Conservation (phyloP, 371 early-diverging fungal species). For the Smittium culicis region DNA sequence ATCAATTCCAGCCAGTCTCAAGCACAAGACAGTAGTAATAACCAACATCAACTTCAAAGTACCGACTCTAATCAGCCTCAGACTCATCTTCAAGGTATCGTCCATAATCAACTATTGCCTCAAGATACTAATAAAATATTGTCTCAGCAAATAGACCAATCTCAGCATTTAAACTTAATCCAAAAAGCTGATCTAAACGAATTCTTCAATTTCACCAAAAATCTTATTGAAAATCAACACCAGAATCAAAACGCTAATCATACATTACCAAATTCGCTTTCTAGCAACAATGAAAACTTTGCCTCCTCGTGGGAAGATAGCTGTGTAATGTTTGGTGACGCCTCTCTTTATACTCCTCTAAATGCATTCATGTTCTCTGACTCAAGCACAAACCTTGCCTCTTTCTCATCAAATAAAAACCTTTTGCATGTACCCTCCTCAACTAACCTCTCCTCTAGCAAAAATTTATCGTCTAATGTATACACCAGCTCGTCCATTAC, state of each 20-base stretch:
- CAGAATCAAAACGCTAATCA: not conserved
- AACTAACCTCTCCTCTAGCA: not conserved
- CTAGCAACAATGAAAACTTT: not conserved
- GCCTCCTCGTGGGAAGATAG: not conserved
- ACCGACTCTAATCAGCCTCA: no score
- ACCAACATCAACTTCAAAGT: no score
- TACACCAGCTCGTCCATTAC: not conserved
- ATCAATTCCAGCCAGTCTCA: no score
- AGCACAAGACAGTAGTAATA: no score
- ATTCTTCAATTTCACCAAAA: not conserved
- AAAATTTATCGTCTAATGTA: not conserved
- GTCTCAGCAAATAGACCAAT: no score
- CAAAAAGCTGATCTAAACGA: no score
- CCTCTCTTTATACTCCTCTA: slow-evolving; percentile 8
- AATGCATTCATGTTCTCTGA: slow-evolving; percentile 12
- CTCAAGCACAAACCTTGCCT: not conserved
- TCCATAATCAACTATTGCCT: no score
- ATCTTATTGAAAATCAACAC: not conserved
- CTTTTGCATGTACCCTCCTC: not conserved
- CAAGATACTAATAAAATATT: no score
- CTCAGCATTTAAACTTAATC: no score
- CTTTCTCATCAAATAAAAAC: not conserved
- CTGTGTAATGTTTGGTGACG: slow-evolving; percentile 2
- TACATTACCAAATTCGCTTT: not conserved
- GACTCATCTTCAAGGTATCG: no score